phyloP scores from a whole-genome alignment of 129 eudicot species.

The Artemisia annua region DNA sequence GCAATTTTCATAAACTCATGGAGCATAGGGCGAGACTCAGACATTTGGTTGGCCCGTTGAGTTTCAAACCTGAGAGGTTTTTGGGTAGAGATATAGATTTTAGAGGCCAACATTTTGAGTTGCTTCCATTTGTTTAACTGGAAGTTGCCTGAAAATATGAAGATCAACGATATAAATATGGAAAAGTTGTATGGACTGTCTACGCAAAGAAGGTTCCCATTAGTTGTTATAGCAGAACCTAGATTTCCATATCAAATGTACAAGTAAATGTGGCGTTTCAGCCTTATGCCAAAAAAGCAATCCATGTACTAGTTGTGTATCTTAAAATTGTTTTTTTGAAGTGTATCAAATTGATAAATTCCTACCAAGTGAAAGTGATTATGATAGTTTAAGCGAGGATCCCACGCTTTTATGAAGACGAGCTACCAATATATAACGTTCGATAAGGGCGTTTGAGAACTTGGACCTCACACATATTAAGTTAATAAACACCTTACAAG shows the following conservation, averaged over 20 bases:
- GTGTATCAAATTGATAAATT: no score
- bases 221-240: conserved; percentile 29
- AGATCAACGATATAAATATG: conserved; percentile 34
- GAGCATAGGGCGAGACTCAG: conserved; percentile 46
- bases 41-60: conserved; percentile 30
- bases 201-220: conserved; percentile 21
- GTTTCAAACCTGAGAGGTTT: conserved; percentile 45
- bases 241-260: conserved; percentile 26
- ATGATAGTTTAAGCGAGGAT: no score
- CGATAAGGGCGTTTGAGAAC: no score
- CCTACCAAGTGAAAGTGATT: no score
- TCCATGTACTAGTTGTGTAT: no score
- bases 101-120: conserved; percentile 37
- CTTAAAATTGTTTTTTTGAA: no score
- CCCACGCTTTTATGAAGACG: no score
- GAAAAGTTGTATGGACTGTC: conserved; percentile 36
- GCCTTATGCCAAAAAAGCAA: no score
- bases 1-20: conserved; percentile 33
- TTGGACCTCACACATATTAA: no score
- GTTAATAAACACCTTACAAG: no score
- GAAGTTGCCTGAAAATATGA: conserved; percentile 24
- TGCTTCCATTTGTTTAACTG: conserved; percentile 36
- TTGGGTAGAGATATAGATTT: conserved; percentile 27
- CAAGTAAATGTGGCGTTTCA: not conserved
- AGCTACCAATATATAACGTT: no score